A percentile compares a stretch with the other conserved stretches of the same genome.
These are phyloP conservation scores for Anthracocystis setariae DNA, from an alignment of 1,284 basidiomycete species.

Conservation along the genomic window DNA sequence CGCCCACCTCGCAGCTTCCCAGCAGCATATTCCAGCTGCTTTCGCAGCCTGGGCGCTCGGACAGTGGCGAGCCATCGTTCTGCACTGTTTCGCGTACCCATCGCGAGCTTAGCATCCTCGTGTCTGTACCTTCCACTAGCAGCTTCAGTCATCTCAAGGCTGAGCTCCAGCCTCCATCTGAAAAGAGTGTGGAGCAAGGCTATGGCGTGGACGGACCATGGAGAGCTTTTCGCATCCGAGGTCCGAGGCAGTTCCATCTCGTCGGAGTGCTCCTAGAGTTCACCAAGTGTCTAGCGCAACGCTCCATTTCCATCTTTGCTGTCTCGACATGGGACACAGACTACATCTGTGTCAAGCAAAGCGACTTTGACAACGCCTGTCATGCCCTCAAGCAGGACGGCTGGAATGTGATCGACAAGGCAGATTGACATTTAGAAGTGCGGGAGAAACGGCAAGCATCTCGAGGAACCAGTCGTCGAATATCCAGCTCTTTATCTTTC, in stretches of 20 bases:
- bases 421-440: slow-evolving; percentile 5
- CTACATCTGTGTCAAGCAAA: slow-evolving; percentile 41
- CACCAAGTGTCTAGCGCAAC: slow-evolving; percentile 29
- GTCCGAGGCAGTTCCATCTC: slow-evolving; percentile 44
- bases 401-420: slow-evolving; percentile 28
- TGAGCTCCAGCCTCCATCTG: slow-evolving; percentile 3
- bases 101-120: slow-evolving; percentile 38
- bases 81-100: slow-evolving; percentile 43
- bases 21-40: slow-evolving; percentile 19
- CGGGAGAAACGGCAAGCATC: neutral
- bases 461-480: neutral
- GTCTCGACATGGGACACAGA: slow-evolving; percentile 47
- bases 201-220: slow-evolving; percentile 30
- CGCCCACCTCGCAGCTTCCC: slow-evolving; percentile 10
- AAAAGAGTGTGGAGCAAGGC: slow-evolving; percentile 8
- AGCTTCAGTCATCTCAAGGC: slow-evolving; percentile 6
- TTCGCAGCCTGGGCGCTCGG: neutral
- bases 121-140: slow-evolving; percentile 12
- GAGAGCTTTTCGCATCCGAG: slow-evolving; percentile 38
- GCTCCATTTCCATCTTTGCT: slow-evolving; percentile 40
- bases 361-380: slow-evolving; percentile 16
- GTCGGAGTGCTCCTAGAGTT: slow-evolving; percentile 42
- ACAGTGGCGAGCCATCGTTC: slow-evolving; percentile 8
- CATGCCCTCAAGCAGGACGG: slow-evolving; percentile 26
- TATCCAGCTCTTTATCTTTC: no score